Percentiles rank a stretch among this genome's conserved stretches.
phyloP scores from a whole-genome alignment of 305 asterid species.

The Striga hermonthica region DNA sequence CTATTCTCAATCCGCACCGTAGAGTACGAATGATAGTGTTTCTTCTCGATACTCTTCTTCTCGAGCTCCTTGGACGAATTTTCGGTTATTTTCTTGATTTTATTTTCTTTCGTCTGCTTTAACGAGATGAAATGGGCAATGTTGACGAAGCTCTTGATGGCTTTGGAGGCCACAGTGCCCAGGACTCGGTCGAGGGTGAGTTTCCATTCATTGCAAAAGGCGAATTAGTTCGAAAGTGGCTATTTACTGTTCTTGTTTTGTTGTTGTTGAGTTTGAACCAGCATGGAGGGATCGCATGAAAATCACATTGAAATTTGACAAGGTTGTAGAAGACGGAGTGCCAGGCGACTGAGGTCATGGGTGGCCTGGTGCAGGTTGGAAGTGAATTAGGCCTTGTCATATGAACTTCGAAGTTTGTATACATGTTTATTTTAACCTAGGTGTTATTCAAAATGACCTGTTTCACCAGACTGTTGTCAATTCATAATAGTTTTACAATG shows the following conservation, averaged over 20 bases:
- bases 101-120: constrained; percentile 80
- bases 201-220: constrained; percentile 89
- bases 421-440: no score
- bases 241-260: constrained; percentile 31
- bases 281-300: constrained; percentile 66
- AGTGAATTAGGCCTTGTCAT: constrained; percentile 52
- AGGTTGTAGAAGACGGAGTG: constrained; percentile 82
- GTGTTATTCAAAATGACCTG: no score
- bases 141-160: constrained; percentile 88
- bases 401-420: no score
- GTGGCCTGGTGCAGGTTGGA: constrained; percentile 92
- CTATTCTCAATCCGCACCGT: constrained; percentile 74
- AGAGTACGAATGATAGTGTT: constrained; percentile 77
- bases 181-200: constrained; percentile 82
- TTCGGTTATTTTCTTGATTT: constrained; percentile 71
- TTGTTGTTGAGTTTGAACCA: constrained; percentile 72
- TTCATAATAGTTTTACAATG: no score
- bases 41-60: constrained; percentile 78
- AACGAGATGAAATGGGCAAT: constrained; percentile 70
- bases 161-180: constrained; percentile 90
- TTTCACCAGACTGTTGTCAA: no score
- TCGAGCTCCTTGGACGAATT: constrained; percentile 77
- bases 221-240: constrained; percentile 42
- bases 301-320: constrained; percentile 71
- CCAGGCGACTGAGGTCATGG: constrained; percentile 86